Percentiles rank a stretch among this genome's conserved stretches.
Conservation (phyloP, 352 stramenopile species). For the Phytophthora cryptogea region DNA sequence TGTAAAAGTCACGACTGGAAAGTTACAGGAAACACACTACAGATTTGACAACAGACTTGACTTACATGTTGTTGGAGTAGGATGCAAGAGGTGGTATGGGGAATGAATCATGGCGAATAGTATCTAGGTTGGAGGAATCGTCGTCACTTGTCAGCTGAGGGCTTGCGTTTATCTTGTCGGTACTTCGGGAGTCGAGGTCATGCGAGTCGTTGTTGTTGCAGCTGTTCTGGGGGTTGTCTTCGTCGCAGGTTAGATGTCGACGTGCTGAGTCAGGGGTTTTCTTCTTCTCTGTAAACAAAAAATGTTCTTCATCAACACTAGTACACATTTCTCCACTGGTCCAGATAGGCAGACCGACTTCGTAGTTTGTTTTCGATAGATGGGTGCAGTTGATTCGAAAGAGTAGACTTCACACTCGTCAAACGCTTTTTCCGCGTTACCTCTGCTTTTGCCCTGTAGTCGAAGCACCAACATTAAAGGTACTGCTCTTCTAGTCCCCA, state of each 20-base stretch:
- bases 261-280: slow-evolving; percentile 27
- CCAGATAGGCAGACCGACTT: slow-evolving; percentile 41
- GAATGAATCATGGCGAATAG: slow-evolving; percentile 19
- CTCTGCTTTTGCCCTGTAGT: slow-evolving; percentile 68
- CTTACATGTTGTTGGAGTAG: slow-evolving; percentile 12
- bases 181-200: slow-evolving; percentile 2
- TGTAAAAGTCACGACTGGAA: no score
- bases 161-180: background rate
- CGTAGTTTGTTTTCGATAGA: slow-evolving; percentile 66
- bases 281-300: slow-evolving; percentile 41
- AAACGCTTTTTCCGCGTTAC: slow-evolving; percentile 69
- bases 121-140: slow-evolving; percentile 22
- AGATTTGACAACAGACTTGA: background rate
- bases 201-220: slow-evolving; percentile 34
- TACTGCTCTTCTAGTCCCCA: background rate
- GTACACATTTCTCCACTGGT: background rate
- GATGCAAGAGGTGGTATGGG: slow-evolving; percentile 4
- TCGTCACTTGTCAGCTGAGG: slow-evolving; percentile 31
- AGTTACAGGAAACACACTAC: background rate
- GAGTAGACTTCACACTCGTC: slow-evolving; percentile 69
- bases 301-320: background rate
- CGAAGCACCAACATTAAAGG: background rate
- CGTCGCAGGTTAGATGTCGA: slow-evolving; percentile 13
- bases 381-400: slow-evolving; percentile 80
- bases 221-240: slow-evolving; percentile 5